Base-by-base conservation (phyloP, 164 flowering plant genomes). In the Liquidambar formosana region DNA sequence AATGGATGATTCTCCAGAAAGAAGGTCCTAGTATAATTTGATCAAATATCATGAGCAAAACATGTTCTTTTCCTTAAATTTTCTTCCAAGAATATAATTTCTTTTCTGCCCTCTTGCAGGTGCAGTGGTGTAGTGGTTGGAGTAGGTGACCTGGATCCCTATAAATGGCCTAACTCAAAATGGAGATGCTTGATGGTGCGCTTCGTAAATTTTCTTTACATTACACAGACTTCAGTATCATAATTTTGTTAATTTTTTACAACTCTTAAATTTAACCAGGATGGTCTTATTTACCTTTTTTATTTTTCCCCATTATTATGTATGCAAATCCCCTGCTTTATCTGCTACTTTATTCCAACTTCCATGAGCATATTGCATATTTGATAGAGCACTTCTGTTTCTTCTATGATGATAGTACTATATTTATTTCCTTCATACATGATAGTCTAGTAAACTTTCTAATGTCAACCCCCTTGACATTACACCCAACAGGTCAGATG, bases 171-270 rank as follows among this genome's bases (percentile, higher is more conserved):
- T 41, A 83, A 84, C 76, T 94, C 99, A 57, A 94, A 88, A 80
- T 94, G 99, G 99, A 89, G 97, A 83, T 92, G 92, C 80, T 73
- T 94, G 66, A 81, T 77, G 95, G 99, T 94, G 33, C 21, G 79
- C 23, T 25, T 22, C 16, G 41, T 25, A 43, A 25, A 15, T 23
- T 48, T 9, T 14, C 25, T 27, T 11, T 23, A 22, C 15, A 9
- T 27, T n/a, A 19, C 43, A 26, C 18, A 14, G 22, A 10, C 69
- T 47, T 71, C 52, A 43, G 19, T 53, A 38, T 16, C 27, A 19
- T 41, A 16, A 12, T 28, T n/a, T n/a, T n/a, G n/a, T n/a, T n/a
- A n/a, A n/a, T n/a, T n/a, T n/a, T n/a, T n/a, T n/a, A n/a, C n/a
- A n/a, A n/a, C n/a, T n/a, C n/a, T n/a, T n/a, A n/a, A n/a, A n/a